These are phyloP conservation scores for Acanthamoeba castellanii DNA, from an alignment of 208 protist species.

Conservation along the genomic window DNA sequence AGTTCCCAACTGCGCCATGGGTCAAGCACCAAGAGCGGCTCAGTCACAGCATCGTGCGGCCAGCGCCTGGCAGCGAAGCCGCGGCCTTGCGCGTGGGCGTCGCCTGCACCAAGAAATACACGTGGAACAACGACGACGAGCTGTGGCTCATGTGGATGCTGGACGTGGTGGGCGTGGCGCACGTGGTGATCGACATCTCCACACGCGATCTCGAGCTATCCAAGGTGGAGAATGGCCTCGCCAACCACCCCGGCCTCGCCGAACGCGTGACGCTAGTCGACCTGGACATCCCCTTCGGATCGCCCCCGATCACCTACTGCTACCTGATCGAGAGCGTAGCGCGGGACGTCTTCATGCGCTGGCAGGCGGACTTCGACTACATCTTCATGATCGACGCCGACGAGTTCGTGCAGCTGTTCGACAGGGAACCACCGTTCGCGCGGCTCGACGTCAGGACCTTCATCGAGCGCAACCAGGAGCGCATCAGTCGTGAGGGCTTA, in stretches of 20 bases:
- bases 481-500: background rate
- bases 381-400: background rate
- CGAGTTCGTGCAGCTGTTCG: conserved; percentile 12
- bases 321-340: background rate
- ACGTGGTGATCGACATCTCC: background rate
- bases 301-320: background rate
- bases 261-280: background rate
- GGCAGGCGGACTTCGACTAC: conserved; percentile 10
- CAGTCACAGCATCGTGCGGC: too few species aligned
- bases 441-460: background rate
- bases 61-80: too few species aligned
- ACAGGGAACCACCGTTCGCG: background rate
- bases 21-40: too few species aligned
- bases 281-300: background rate
- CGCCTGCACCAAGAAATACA: background rate
- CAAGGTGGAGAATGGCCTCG: background rate
- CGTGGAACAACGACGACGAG: conserved; percentile 2
- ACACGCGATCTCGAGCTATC: background rate
- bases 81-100: background rate
- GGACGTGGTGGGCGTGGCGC: conserved; percentile 11
- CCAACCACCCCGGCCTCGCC: background rate
- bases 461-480: background rate
- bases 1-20: too few species aligned
- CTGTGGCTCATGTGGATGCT: conserved; percentile 41
- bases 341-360: background rate